Evolutionary conservation across 2,329 filamentous ascomycete species (phyloP).

Genomic region (Exophiala calicioides): DNA sequence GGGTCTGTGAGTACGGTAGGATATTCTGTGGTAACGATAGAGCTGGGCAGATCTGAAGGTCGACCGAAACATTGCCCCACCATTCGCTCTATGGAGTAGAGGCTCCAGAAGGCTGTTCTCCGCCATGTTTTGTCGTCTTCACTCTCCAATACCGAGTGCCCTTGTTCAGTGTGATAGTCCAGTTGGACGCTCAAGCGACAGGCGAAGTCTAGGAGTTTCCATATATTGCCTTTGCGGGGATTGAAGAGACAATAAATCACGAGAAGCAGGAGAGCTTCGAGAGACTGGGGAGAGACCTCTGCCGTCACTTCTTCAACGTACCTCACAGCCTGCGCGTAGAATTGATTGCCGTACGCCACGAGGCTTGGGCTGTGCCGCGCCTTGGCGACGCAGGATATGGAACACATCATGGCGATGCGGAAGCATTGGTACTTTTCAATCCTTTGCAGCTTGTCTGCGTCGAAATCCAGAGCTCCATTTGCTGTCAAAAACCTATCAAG

Average conservation of each 20-base stretch:
- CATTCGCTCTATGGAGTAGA: constrained; percentile 9
- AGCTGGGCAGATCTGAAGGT: constrained; percentile 9
- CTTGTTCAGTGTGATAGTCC: constrained; percentile 8
- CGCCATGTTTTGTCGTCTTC: constrained; percentile 4
- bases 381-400: constrained; percentile 3
- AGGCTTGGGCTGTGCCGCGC: constrained; percentile 9
- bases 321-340: constrained; percentile 7
- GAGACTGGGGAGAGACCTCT: constrained; percentile 7
- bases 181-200: constrained; percentile 7
- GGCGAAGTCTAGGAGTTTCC: constrained; percentile 10
- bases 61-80: constrained; percentile 11
- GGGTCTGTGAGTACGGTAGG: neutral
- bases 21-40: constrained; percentile 12
- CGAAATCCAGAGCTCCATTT: constrained; percentile 4
- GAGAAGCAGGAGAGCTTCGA: constrained; percentile 7
- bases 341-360: constrained; percentile 5
- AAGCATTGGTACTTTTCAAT: constrained; percentile 9
- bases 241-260: constrained; percentile 11
- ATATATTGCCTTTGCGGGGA: constrained; percentile 12
- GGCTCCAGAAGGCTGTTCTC: constrained; percentile 9
- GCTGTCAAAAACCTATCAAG: constrained; percentile 2
- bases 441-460: constrained; percentile 5
- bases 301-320: constrained; percentile 10
- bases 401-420: constrained; percentile 8
- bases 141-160: constrained; percentile 1